phyloP scores from a whole-genome alignment of 2,329 filamentous ascomycete genomes.

The Colletotrichum magnum region DNA sequence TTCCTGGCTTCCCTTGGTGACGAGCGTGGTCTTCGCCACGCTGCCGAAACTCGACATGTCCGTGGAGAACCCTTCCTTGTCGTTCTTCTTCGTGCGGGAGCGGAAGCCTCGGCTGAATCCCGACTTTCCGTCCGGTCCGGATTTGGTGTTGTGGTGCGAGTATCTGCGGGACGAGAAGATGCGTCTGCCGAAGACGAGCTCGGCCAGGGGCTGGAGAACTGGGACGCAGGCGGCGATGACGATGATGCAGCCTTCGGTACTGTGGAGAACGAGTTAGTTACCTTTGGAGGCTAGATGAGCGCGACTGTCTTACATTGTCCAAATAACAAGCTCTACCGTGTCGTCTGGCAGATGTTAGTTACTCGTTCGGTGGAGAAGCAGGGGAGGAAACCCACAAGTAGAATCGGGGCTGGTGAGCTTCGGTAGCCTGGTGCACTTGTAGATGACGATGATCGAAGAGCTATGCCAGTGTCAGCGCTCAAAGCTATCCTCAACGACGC shows the following conservation, averaged over 20 bases:
- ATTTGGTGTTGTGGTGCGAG: neutral
- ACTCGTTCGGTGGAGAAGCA: too few relatives aligned
- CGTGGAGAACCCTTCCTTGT: neutral
- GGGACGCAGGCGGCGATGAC: conserved; percentile 54
- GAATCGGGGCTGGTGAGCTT: conserved; percentile 45
- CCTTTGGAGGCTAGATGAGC: accelerated
- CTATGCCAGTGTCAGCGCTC: conserved; percentile 29
- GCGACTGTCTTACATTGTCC: conserved; percentile 56
- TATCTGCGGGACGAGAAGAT: conserved; percentile 24
- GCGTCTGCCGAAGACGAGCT: conserved; percentile 26
- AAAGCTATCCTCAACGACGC: neutral
- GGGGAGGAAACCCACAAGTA: conserved; percentile 38
- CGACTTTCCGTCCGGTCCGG: neutral
- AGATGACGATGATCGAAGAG: conserved; percentile 46
- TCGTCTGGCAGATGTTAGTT: conserved; percentile 43
- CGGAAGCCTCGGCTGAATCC: neutral
- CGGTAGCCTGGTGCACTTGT: conserved; percentile 54
- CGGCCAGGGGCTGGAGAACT: conserved; percentile 49
- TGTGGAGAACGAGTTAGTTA: conserved; percentile 19
- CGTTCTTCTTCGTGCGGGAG: neutral
- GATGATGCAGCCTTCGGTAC: conserved; percentile 51
- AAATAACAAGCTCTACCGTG: conserved; percentile 59
- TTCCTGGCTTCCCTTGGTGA: conserved; percentile 13
- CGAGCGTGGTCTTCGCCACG: neutral
- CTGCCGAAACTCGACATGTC: conserved; percentile 7